These are phyloP conservation scores for Rubia yunnanensis DNA, from an alignment of 257 asterid species.

Conservation along the genomic window DNA sequence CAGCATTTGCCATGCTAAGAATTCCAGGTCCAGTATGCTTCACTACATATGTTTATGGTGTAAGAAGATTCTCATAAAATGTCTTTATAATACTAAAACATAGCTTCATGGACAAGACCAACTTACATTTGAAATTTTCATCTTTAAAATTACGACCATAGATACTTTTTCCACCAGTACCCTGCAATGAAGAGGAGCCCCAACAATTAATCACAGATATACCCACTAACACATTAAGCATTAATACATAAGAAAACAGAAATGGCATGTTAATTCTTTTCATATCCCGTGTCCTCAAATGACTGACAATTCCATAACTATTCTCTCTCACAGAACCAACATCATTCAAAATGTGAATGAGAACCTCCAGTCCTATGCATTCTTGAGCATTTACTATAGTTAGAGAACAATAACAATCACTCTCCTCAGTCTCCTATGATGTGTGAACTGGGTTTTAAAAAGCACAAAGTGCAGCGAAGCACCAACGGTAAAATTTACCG, in stretches of 20 bases:
- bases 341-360: neutral
- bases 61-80: neutral
- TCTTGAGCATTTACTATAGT: neutral
- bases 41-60: slow-evolving; percentile 40
- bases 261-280: neutral
- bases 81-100: neutral
- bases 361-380: neutral
- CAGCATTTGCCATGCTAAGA: slow-evolving; percentile 99
- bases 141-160: slow-evolving; percentile 92
- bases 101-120: slow-evolving; percentile 12
- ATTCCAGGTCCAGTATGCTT: slow-evolving; percentile 90
- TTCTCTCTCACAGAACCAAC: neutral
- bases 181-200: slow-evolving; percentile 33
- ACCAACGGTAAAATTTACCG: too few species aligned
- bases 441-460: too few species aligned
- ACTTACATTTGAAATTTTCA: slow-evolving; percentile 88
- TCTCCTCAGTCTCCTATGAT: neutral
- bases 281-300: neutral
- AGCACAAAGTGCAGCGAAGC: too few species aligned
- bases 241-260: slow-evolving; percentile 2
- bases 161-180: slow-evolving; percentile 97
- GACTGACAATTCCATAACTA: neutral
- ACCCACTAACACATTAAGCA: slow-evolving; percentile 3
- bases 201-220: slow-evolving; percentile 3
- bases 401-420: neutral